Conservation (phyloP, 2,329 filamentous ascomycete species). For the Colletotrichum tofieldiae region DNA sequence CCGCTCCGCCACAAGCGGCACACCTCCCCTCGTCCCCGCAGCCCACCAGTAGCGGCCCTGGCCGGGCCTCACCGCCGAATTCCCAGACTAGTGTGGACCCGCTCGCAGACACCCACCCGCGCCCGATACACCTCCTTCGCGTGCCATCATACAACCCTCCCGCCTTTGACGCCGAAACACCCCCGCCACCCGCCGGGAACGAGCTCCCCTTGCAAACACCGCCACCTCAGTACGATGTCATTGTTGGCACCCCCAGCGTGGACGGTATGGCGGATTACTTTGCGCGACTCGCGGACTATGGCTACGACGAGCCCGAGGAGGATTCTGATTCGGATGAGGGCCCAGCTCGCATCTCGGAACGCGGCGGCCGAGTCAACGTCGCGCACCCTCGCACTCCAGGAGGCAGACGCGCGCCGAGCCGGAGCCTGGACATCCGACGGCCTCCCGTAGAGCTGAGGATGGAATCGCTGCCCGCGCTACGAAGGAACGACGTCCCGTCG, state of each 20-base stretch:
- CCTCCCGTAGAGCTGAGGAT: slow-evolving; percentile 55
- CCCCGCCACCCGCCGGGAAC: slow-evolving; percentile 72
- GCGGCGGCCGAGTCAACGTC: slow-evolving; percentile 71
- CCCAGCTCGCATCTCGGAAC: slow-evolving; percentile 63
- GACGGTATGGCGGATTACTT: slow-evolving; percentile 90
- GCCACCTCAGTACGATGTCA: slow-evolving; percentile 86
- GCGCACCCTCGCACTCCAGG: slow-evolving; percentile 71
- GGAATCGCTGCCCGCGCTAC: slow-evolving; percentile 37
- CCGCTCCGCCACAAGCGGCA: slow-evolving; percentile 69
- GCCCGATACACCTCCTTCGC: slow-evolving; percentile 88
- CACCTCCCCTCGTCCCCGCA: slow-evolving; percentile 57
- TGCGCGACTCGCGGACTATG: slow-evolving; percentile 81
- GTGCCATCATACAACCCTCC: slow-evolving; percentile 91
- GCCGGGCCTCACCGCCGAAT: slow-evolving; percentile 30
- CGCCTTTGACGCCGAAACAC: slow-evolving; percentile 85
- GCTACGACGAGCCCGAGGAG: slow-evolving; percentile 60
- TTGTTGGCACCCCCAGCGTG: slow-evolving; percentile 79
- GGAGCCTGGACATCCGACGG: slow-evolving; percentile 70
- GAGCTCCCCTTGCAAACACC: slow-evolving; percentile 74
- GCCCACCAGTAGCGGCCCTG: slow-evolving; percentile 43
- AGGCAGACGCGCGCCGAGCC: slow-evolving; percentile 66
- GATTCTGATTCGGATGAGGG: slow-evolving; percentile 66
- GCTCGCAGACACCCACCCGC: slow-evolving; percentile 55
- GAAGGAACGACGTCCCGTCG: neutral
- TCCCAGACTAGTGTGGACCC: slow-evolving; percentile 29